phyloP scores from a whole-genome alignment of 2,329 filamentous ascomycete genomes.

The Triangularia verruculosa region DNA sequence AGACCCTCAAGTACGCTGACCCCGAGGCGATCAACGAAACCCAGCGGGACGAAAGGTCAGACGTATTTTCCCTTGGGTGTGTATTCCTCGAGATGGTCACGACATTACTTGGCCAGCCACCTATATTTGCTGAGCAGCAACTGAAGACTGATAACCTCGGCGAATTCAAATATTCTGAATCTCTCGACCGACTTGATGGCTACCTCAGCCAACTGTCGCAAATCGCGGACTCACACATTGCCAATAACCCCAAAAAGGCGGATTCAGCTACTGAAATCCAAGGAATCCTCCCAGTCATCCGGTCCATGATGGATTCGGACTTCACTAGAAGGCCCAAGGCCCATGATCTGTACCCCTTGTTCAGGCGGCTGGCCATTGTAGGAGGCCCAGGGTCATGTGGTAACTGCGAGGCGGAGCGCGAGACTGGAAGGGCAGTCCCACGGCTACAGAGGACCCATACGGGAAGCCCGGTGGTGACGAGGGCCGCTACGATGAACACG shows the following conservation, averaged over 20 bases:
- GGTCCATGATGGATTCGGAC: constrained; percentile 26
- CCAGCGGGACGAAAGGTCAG: constrained; percentile 26
- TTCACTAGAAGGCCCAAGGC: constrained; percentile 22
- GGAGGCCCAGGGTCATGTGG: constrained; percentile 20
- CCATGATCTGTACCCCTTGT: constrained; percentile 25
- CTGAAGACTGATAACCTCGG: constrained; percentile 9
- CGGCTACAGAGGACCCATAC: neutral
- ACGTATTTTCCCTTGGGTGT: constrained; percentile 32
- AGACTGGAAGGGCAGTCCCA: constrained; percentile 13
- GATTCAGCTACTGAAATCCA: constrained; percentile 21
- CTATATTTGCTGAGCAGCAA: constrained; percentile 25
- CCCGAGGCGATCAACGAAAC: constrained; percentile 26
- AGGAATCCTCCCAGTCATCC: constrained; percentile 21
- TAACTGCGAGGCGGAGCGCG: constrained; percentile 26
- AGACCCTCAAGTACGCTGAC: constrained; percentile 27
- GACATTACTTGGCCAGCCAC: constrained; percentile 25
- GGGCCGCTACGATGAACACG: neutral
- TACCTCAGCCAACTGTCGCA: constrained; percentile 19
- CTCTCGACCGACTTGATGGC: constrained; percentile 19
- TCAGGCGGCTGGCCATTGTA: constrained; percentile 26
- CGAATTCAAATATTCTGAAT: constrained; percentile 27
- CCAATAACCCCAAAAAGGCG: constrained; percentile 3
- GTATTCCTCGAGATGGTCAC: constrained; percentile 32
- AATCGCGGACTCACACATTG: constrained; percentile 2
- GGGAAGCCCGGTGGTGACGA: constrained; percentile 1